Evolutionary conservation across 2,329 filamentous ascomycete species (phyloP), one percentile per base, ranked within the genome.

Genomic region (Aspergillus quadricinctus): DNA sequence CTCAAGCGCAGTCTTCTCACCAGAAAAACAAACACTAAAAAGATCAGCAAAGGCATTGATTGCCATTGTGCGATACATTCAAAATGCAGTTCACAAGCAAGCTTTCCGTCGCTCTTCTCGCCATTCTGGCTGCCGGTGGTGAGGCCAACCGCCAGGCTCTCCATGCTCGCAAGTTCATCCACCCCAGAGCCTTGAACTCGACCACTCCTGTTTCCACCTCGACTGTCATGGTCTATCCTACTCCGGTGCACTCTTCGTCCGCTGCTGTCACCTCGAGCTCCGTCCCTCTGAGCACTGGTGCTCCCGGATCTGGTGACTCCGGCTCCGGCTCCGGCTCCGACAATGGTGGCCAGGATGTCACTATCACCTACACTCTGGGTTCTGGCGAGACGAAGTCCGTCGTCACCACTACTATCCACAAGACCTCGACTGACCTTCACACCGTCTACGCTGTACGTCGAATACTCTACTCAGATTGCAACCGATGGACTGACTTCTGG

Each of bases 361-460:
- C 68, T 31, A 41, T 77, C 45, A 75, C 74, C 49, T 76, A 76
- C 68, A 77, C 74, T n/a, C 52, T 73, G 31, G 71, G 70, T 37
- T 61, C 69, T 48, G 73, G 73, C 43, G 64, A 65, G 23, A 68
- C 70, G 4, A 69, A 67, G 49, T 67, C 64, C 28, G 67, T 75
- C 31, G 64, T 76, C 19, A 76, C 73, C 27, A 75, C 67, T 48
- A 75, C 73, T 43, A 43, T 43, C 40, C 40, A 43, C 40, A 64
- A 60, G 54, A 75, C 72, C 48, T 60, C 62, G 31, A 73, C 70
- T 46, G 50, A 63, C 17, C 50, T 63, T 28, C 53, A 66, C 55
- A 69, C 68, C 25, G 62, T 67, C 54, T 66, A 59, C 54, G 64
- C 61, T 28, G 68, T 70, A 65, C 57, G 66, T 63, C 23, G n/a